Conservation (phyloP, 768 basidiomycete species). For the Suillus ampliporus region DNA sequence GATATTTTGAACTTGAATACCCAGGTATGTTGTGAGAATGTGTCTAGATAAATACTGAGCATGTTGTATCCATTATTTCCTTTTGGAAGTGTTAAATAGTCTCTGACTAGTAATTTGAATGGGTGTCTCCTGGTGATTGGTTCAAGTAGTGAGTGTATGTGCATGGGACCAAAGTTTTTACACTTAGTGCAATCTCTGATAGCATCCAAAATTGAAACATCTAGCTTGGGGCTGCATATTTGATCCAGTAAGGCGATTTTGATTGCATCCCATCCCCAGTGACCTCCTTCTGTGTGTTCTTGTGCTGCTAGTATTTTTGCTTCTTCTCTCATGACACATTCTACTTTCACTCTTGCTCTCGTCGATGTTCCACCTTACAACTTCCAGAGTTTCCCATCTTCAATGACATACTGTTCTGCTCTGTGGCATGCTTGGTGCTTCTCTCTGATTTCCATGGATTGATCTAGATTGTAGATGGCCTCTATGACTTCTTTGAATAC, state of each 20-base stretch:
- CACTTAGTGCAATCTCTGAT: too few species aligned
- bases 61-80: conserved; percentile 24
- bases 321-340: conserved; percentile 17
- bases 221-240: conserved; percentile 33
- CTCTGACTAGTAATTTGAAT: conserved; percentile 27
- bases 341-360: conserved; percentile 10
- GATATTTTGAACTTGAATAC: conserved; percentile 25
- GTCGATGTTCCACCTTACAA: conserved; percentile 18
- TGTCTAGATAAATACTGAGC: too few species aligned
- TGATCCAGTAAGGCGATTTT: conserved; percentile 41
- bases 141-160: too few species aligned
- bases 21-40: conserved; percentile 29
- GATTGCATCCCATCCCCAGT: too few species aligned
- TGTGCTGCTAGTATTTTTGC: conserved; percentile 1
- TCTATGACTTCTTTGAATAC: too few species aligned
- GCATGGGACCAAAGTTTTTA: too few species aligned
- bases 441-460: conserved; percentile 16
- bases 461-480: conserved; percentile 21
- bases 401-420: conserved; percentile 25
- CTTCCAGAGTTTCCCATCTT: conserved; percentile 29
- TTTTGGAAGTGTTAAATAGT: conserved; percentile 27
- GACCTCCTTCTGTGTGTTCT: conserved; percentile 25
- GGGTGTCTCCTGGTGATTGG: conserved; percentile 26
- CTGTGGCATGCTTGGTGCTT: conserved; percentile 20
- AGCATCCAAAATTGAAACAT: conserved; percentile 20